A percentile compares a stretch with the other conserved stretches of the same genome.
Conservation (phyloP, 345 rosid genomes). For the Anastatica hierochuntica region DNA sequence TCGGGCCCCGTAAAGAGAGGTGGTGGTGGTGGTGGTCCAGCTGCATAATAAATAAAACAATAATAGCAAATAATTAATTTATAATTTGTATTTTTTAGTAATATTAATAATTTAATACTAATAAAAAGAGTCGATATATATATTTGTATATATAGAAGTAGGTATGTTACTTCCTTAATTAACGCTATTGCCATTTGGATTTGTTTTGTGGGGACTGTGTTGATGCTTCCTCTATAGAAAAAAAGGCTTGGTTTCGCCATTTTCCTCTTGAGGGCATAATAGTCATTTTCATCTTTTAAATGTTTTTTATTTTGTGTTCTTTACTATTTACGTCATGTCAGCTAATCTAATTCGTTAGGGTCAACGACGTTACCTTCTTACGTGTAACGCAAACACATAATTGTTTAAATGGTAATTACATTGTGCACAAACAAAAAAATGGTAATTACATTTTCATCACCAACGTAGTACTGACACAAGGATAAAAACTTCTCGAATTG, state of each 20-base stretch:
- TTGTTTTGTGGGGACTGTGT: slow-evolving; percentile 6
- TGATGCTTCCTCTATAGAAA: not conserved
- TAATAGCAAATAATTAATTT: no score
- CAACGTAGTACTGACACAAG: no score
- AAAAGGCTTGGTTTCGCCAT: not conserved
- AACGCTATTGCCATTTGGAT: slow-evolving; percentile 26
- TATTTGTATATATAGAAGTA: slow-evolving; percentile 6
- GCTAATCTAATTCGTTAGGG: not conserved
- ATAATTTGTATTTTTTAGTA: no score
- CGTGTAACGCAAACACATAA: no score
- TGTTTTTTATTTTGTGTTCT: not conserved
- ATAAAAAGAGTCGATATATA: not conserved
- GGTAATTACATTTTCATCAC: no score
- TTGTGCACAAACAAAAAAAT: no score
- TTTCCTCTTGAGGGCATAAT: not conserved
- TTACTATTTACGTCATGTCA: not conserved
- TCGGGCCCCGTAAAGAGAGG: slow-evolving; percentile 4
- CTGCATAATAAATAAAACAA: slow-evolving; percentile 7
- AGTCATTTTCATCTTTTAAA: slow-evolving; percentile 2
- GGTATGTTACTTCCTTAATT: slow-evolving; percentile 26
- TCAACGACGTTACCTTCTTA: no score
- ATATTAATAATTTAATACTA: no score
- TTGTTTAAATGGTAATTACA: no score
- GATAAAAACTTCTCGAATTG: no score
- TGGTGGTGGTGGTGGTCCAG: slow-evolving; percentile 11